Conservation (phyloP, 768 basidiomycete genomes). For the Amanita rimosa region DNA sequence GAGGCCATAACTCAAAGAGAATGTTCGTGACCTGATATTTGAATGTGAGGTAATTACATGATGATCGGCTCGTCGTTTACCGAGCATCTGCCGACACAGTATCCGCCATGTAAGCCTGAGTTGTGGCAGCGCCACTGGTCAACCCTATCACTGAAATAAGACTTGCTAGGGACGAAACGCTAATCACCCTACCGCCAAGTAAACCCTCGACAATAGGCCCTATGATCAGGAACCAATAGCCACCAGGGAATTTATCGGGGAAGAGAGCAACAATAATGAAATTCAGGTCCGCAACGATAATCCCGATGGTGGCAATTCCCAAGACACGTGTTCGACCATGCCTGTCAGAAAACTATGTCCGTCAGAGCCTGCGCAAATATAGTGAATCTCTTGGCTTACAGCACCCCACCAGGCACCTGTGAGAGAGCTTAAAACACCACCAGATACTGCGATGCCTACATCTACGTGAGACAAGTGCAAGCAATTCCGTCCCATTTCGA, state of each 20-base stretch:
- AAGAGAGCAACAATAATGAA: conserved; percentile 57
- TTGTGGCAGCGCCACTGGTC: conserved; percentile 34
- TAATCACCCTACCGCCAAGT: conserved; percentile 49
- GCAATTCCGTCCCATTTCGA: not conserved
- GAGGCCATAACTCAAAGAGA: conserved; percentile 58
- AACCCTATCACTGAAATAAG: conserved; percentile 29
- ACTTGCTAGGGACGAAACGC: not conserved
- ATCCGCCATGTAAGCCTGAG: conserved; percentile 63
- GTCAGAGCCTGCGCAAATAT: not conserved
- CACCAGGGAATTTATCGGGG: conserved; percentile 55
- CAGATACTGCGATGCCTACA: conserved; percentile 48
- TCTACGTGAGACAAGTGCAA: conserved; percentile 7
- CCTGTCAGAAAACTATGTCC: conserved; percentile 58
- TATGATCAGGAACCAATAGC: conserved; percentile 69
- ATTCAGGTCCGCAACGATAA: conserved; percentile 49
- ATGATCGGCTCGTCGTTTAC: conserved; percentile 19
- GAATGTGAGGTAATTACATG: not conserved
- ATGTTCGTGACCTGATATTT: conserved; percentile 41
- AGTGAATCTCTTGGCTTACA: conserved; percentile 27
- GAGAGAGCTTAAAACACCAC: conserved; percentile 66
- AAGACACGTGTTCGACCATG: conserved; percentile 60
- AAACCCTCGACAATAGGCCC: conserved; percentile 58
- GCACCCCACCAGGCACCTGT: conserved; percentile 85
- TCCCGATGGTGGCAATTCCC: conserved; percentile 46
- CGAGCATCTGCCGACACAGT: conserved; percentile 42